Evolutionary conservation across 2,329 filamentous ascomycete genomes (phyloP).

Genomic region (Ophiostoma sp.): DNA sequence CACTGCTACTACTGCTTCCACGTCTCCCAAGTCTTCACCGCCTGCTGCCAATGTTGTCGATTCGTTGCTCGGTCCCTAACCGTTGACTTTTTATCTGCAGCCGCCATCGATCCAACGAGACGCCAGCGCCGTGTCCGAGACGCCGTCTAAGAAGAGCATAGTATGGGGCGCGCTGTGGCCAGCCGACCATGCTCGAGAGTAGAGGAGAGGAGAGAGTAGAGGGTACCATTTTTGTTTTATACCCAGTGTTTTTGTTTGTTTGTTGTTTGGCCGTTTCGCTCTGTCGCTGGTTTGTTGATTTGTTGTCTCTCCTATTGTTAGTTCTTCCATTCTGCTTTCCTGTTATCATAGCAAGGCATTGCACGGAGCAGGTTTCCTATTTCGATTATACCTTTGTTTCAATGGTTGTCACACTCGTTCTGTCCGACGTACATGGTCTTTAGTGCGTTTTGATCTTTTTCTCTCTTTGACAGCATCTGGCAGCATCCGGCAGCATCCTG

Average conservation of each 20-base stretch:
- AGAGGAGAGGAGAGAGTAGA: background rate
- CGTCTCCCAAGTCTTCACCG: constrained; percentile 19
- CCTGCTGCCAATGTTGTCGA: constrained; percentile 35
- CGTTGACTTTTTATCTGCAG: constrained; percentile 28
- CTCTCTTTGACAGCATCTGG: background rate
- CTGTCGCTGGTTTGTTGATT: constrained; percentile 28
- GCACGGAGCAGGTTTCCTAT: constrained; percentile 7
- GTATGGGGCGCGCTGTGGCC: constrained; percentile 59
- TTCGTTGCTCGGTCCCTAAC: constrained; percentile 46
- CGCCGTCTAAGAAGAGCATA: constrained; percentile 47
- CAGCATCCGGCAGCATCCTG: background rate
- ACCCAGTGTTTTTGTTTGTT: background rate
- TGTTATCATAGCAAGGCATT: constrained; percentile 4
- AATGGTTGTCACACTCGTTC: background rate
- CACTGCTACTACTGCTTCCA: constrained; percentile 26
- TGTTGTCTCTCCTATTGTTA: background rate
- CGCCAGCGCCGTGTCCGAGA: constrained; percentile 36
- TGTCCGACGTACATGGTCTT: background rate
- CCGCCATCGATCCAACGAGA: constrained; percentile 35
- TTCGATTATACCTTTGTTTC: background rate
- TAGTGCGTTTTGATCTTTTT: background rate
- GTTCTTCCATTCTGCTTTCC: background rate
- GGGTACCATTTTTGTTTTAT: background rate
- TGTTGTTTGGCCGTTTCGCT: background rate
- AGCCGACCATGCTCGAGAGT: background rate